phyloP scores from a whole-genome alignment of 768 basidiomycete species.

The Chalciporus sphaerocephalus region DNA sequence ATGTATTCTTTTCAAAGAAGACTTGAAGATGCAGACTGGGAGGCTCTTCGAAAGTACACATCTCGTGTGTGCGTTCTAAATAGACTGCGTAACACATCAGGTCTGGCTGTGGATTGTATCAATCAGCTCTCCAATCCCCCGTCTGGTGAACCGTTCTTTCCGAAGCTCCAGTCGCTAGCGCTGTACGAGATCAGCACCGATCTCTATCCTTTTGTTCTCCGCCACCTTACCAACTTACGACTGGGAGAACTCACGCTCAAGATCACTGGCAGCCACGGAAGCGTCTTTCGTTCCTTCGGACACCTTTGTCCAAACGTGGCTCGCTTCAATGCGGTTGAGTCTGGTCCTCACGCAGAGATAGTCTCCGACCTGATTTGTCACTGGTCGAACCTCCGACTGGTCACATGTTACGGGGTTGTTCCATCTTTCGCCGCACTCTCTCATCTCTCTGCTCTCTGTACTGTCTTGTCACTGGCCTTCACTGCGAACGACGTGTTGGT shows the following conservation, averaged over 20 bases:
- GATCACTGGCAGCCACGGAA: neutral
- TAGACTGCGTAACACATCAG: neutral
- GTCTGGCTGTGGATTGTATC: constrained; percentile 1
- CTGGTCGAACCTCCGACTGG: constrained; percentile 6
- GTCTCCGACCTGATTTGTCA: constrained; percentile 4
- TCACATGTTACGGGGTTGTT: neutral
- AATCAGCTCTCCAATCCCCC: constrained; percentile 1
- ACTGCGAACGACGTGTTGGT: neutral
- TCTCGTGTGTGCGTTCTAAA: constrained; percentile 6
- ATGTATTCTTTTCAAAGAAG: neutral
- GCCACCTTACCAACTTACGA: constrained; percentile 2
- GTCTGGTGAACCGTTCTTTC: constrained; percentile 2
- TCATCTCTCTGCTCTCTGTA: constrained; percentile 3
- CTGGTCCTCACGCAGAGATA: neutral
- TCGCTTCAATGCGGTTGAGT: neutral
- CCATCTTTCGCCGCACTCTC: neutral
- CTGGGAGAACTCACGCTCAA: neutral
- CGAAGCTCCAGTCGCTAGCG: constrained; percentile 6
- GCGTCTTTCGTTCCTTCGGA: neutral
- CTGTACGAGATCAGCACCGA: neutral
- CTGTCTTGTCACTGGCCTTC: neutral
- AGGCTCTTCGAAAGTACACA: constrained; percentile 8
- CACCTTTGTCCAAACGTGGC: constrained; percentile 3
- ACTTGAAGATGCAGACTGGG: constrained; percentile 6
- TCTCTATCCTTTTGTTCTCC: constrained; percentile 7